Evolutionary conservation across 2,329 filamentous ascomycete genomes (phyloP), one percentile per base, ranked within the genome.

Genomic region (Aciculosporium take): DNA sequence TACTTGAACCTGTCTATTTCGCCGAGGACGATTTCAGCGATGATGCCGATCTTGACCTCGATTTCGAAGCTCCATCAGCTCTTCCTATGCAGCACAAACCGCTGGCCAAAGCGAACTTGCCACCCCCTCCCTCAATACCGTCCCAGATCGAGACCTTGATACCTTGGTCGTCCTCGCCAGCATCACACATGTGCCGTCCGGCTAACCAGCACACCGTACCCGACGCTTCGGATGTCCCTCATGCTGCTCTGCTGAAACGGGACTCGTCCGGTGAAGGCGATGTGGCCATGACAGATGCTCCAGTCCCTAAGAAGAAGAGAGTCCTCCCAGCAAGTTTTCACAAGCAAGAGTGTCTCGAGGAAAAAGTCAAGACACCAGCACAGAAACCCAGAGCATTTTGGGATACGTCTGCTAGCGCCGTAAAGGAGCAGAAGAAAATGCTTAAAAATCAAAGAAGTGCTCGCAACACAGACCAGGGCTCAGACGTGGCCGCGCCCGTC

Each of bases 1-100:
- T 48, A 23, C 46, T 55, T 30, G 44, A 56, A 9, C 46, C 50
- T 7, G 72, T 82, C 8, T 74, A 72, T 45, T 83, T 87, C 47
- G 74, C 78, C 45, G 83, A 87, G 47, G 79, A 89, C 51, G 88
- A 94, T 54, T 91, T 94, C 49, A 85, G 86, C 52, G 84, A 89
- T 55, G 87, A 94, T 50, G 72, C 80, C 17, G 74, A 86, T 42
- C 66, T 94, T 20, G 83, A 84, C 46, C 60, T 83, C 17, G 73
- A 87, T 47, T 72, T 78, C 39, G 71, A 83, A 44, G 69, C 76
- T 44, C 76, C 79, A 0, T 59, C 66, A 1, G 65, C 71, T 2
- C 66, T 75, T 3, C 67, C 67, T 7, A 13, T 60, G 50, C 49
- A 51, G 5, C 58, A 51, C 47, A 48, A 50, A 41, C 45, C 45